Conservation (phyloP, 805 yeast species). For the Debaryomyces maramus region DNA sequence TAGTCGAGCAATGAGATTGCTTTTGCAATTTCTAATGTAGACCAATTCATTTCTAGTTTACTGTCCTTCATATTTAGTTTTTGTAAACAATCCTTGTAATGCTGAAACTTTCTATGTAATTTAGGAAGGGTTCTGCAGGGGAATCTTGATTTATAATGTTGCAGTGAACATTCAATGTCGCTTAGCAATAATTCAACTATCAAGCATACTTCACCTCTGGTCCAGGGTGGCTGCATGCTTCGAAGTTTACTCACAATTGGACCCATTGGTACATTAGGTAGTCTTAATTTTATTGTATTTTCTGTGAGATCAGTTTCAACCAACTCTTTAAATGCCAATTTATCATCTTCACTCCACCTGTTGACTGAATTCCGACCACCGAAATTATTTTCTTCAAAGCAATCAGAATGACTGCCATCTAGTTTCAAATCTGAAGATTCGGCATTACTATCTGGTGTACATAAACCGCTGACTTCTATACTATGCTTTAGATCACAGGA, state of each 20-base stretch:
- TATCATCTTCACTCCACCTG: too few relatives aligned
- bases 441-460: not conserved
- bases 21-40: constrained; percentile 8
- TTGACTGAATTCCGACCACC: too few relatives aligned
- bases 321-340: not conserved
- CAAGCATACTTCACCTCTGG: not conserved
- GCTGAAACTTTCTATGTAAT: not conserved
- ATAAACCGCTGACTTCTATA: not conserved
- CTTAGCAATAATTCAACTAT: not conserved
- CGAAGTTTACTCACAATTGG: not conserved
- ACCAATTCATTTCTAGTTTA: constrained; percentile 6
- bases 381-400: too few relatives aligned
- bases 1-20: constrained; percentile 8
- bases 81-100: not conserved
- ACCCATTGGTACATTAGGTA: not conserved
- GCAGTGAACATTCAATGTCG: not conserved
- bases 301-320: not conserved
- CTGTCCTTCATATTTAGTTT: not conserved
- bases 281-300: not conserved
- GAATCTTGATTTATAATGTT: not conserved
- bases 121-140: not conserved
- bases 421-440: not conserved
- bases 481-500: not conserved
- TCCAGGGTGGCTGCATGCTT: not conserved
- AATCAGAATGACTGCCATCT: not conserved